Conservation (phyloP, 495 filamentous ascomycete genomes). For the Massariosphaeria phaeospora region DNA sequence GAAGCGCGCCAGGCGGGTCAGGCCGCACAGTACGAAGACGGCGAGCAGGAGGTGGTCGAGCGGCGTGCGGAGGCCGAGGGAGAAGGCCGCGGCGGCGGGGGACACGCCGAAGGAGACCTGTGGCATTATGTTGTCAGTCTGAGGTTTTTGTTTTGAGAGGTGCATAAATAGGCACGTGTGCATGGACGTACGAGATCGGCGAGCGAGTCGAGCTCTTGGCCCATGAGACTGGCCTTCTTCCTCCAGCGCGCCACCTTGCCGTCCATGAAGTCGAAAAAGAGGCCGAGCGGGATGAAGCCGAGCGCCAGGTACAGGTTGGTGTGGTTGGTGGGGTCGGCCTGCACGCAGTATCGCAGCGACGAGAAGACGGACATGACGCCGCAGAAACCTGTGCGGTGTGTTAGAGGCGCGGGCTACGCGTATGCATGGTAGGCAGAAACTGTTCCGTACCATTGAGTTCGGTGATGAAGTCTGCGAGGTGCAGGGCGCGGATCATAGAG, state of each 20-base stretch:
- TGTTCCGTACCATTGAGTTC: slow-evolving; percentile 74
- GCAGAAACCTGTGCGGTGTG: slow-evolving; percentile 56
- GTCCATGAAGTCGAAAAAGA: slow-evolving; percentile 99
- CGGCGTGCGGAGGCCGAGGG: slow-evolving; percentile 80
- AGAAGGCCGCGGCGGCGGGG: slow-evolving; percentile 81
- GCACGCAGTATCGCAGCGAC: slow-evolving; percentile 85
- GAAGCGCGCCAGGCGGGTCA: slow-evolving; percentile 91
- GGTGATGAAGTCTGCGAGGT: slow-evolving; percentile 92
- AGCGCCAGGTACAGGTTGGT: slow-evolving; percentile 74
- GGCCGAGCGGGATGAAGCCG: slow-evolving; percentile 81
- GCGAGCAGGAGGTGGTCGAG: slow-evolving; percentile 79
- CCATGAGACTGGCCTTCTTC: slow-evolving; percentile 93
- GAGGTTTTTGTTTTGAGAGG: background rate
- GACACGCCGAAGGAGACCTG: slow-evolving; percentile 95
- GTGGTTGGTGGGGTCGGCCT: slow-evolving; percentile 58
- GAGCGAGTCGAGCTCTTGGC: slow-evolving; percentile 95
- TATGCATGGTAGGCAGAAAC: background rate
- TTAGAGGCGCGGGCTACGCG: no score
- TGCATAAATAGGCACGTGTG: background rate
- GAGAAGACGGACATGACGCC: slow-evolving; percentile 93
- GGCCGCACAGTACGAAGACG: slow-evolving; percentile 90
- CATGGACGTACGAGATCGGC: slow-evolving; percentile 72
- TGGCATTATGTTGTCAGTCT: background rate
- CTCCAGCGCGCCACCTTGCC: slow-evolving; percentile 94
- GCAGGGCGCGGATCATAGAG: slow-evolving; percentile 73